These are phyloP conservation scores for Venturia pyrina DNA, from an alignment of 2,329 filamentous ascomycete genomes.

Conservation along the genomic window DNA sequence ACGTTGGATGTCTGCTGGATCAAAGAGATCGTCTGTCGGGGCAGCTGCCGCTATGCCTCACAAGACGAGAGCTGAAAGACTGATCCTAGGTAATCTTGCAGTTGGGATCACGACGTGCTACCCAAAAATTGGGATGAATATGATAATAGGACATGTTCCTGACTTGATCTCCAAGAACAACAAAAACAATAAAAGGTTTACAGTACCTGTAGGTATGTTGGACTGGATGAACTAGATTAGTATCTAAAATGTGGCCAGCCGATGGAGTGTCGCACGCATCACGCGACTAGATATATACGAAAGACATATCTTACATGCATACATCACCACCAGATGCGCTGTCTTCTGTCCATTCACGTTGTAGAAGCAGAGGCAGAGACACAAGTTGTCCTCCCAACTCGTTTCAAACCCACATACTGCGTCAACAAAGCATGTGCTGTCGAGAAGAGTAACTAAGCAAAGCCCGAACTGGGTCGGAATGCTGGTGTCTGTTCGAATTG, in stretches of 20 bases:
- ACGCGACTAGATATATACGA: not conserved
- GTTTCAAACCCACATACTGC: not conserved
- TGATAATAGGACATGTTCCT: too few relatives aligned
- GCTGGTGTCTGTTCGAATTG: too few relatives aligned
- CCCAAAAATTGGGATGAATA: too few relatives aligned
- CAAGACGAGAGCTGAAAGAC: too few relatives aligned
- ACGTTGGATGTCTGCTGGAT: too few relatives aligned
- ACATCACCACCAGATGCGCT: not conserved
- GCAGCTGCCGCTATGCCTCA: too few relatives aligned
- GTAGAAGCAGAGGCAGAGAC: not conserved
- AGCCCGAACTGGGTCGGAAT: too few relatives aligned
- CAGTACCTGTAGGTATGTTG: not conserved
- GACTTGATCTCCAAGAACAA: too few relatives aligned
- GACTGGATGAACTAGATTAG: not conserved
- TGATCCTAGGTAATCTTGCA: too few relatives aligned
- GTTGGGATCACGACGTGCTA: too few relatives aligned
- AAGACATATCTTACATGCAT: not conserved
- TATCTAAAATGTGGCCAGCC: not conserved
- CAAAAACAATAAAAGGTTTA: too few relatives aligned
- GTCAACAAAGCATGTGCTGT: not conserved
- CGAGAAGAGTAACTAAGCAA: not conserved
- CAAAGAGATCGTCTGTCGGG: too few relatives aligned
- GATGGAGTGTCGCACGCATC: conserved; percentile 2
- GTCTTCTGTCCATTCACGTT: not conserved
- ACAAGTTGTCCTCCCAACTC: not conserved